These are phyloP conservation scores for Penicillium sp. DNA, from an alignment of 2,329 filamentous ascomycete species.

Conservation along the genomic window DNA sequence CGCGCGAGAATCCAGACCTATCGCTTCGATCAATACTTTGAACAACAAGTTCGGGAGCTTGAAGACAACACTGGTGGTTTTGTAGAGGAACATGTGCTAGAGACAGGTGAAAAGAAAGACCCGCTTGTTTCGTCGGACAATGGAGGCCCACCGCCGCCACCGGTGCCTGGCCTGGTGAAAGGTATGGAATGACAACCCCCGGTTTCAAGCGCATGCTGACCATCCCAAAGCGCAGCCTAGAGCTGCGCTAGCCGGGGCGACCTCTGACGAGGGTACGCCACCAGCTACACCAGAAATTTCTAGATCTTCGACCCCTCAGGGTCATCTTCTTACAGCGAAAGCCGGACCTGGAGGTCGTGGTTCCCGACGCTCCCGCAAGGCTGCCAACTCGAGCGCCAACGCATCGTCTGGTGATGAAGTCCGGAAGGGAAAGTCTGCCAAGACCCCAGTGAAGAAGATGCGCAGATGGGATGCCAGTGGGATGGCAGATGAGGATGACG, in stretches of 20 bases:
- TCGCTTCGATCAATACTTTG: slow-evolving; percentile 88
- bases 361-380: slow-evolving; percentile 77
- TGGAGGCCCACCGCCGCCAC: slow-evolving; percentile 52
- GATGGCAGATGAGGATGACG: slow-evolving; percentile 76
- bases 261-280: slow-evolving; percentile 68
- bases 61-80: slow-evolving; percentile 39
- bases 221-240: slow-evolving; percentile 41
- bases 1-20: slow-evolving; percentile 77
- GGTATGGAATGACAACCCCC: slow-evolving; percentile 26
- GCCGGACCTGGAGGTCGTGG: slow-evolving; percentile 70
- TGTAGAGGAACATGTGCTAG: slow-evolving; percentile 45
- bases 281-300: slow-evolving; percentile 71
- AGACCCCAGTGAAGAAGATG: slow-evolving; percentile 69
- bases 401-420: slow-evolving; percentile 81
- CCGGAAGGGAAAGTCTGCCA: slow-evolving; percentile 55
- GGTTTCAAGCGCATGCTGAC: slow-evolving; percentile 21
- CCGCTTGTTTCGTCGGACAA: slow-evolving; percentile 49
- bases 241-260: slow-evolving; percentile 42
- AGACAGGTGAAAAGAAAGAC: slow-evolving; percentile 48
- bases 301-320: slow-evolving; percentile 71
- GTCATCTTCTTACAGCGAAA: slow-evolving; percentile 70
- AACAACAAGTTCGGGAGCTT: slow-evolving; percentile 83
- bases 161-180: slow-evolving; percentile 53
- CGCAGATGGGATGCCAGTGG: slow-evolving; percentile 92
- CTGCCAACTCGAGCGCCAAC: slow-evolving; percentile 49